Base-by-base conservation (phyloP, 1,284 basidiomycete genomes). In the Marasmius sp. region DNA sequence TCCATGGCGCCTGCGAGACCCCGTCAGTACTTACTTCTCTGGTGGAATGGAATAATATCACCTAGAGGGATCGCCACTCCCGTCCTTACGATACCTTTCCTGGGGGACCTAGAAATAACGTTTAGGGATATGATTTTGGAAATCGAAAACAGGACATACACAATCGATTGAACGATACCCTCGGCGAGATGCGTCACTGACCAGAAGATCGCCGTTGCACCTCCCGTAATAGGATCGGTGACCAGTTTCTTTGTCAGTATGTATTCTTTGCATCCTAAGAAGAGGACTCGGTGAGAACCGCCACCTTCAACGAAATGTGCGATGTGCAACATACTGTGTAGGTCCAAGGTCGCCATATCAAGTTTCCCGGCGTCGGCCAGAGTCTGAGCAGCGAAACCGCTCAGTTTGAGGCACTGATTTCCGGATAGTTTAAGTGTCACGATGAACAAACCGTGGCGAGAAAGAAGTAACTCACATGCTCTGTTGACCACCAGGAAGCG, bases 401-500 rank as follows among this genome's bases (percentile, higher is more conserved):
- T 85, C 6, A 89, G 74, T 56, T 81, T 79, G 22, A 87, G 65
- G 61, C 76, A 83, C 81, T 83, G 57, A 38, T 51, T 41, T 11
- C n/a, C 48, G 9, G 10, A 14, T 12, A 43, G 47, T 36, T 9
- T 43, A 22, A 58, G 16, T 9, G 43, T 33, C 6, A 34, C 49
- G 33, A 34, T 43, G 10, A 16, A 6, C 41, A 36, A 8, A 14
- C 18, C 16, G 49, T 2, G 33, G 1, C 11, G 27, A 18, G 49
- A 45, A 2, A 36, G 9, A 41, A 70, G 20, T 47, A n/a, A n/a
- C 74, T 3, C 61, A 80, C 81, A 64, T 82, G 74, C 58, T 81
- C 75, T 8, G 80, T 78, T 3, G 80, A 85, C 82, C 83, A 88
- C 86, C 86, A 89, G 1, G 83, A 75, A 0, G 85, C 86, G 8